These are phyloP conservation scores for Neobulgaria alba DNA, from an alignment of 2,329 filamentous ascomycete species.

Conservation along the genomic window DNA sequence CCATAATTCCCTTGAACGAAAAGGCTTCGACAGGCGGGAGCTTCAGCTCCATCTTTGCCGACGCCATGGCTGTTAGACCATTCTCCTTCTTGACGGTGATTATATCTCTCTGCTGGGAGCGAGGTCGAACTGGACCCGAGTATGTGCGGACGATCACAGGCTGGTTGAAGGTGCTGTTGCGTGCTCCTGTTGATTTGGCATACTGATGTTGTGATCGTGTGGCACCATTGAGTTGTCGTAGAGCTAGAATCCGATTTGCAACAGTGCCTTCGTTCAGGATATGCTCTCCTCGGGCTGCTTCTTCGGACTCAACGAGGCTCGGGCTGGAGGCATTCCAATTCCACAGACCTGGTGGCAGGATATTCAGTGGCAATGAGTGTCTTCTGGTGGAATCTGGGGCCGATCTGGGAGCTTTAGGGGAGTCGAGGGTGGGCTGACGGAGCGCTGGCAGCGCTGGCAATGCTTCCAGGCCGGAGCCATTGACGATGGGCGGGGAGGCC, in stretches of 20 bases:
- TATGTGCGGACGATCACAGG: slow-evolving; percentile 60
- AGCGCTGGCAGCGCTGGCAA: background rate
- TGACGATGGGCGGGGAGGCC: slow-evolving; percentile 12
- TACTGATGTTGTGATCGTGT: slow-evolving; percentile 37
- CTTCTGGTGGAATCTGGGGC: slow-evolving; percentile 20
- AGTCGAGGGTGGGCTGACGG: slow-evolving; percentile 3
- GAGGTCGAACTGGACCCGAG: slow-evolving; percentile 38
- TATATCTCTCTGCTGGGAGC: slow-evolving; percentile 23
- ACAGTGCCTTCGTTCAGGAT: slow-evolving; percentile 45
- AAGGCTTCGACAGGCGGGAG: slow-evolving; percentile 56
- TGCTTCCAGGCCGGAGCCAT: slow-evolving; percentile 9
- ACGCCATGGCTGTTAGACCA: slow-evolving; percentile 15
- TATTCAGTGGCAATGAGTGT: slow-evolving; percentile 27
- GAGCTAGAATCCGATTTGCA: slow-evolving; percentile 48
- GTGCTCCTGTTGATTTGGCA: slow-evolving; percentile 45
- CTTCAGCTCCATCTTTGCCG: slow-evolving; percentile 31
- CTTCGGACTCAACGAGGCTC: slow-evolving; percentile 28
- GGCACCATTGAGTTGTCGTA: slow-evolving; percentile 46
- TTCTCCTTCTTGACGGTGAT: slow-evolving; percentile 23
- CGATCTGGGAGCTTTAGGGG: slow-evolving; percentile 9
- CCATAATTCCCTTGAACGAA: slow-evolving; percentile 56
- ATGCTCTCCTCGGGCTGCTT: slow-evolving; percentile 27
- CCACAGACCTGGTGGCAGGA: slow-evolving; percentile 26
- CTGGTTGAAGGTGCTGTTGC: slow-evolving; percentile 51
- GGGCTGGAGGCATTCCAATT: slow-evolving; percentile 26